Percentiles rank a stretch among this genome's conserved stretches.
These are phyloP conservation scores for Exsudoporus frostii DNA, from an alignment of 768 basidiomycete genomes.

Conservation along the genomic window DNA sequence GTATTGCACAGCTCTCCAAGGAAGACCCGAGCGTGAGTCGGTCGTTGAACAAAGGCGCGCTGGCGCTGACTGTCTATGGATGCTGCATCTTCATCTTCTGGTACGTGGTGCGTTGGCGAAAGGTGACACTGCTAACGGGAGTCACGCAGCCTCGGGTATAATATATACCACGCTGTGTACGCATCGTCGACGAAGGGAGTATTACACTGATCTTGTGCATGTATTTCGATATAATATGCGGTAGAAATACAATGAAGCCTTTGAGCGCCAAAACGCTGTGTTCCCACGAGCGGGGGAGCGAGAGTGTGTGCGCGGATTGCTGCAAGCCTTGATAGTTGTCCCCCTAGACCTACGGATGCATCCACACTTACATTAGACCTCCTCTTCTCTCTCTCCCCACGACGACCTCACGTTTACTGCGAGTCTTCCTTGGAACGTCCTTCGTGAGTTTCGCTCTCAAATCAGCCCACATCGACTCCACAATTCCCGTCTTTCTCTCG, in stretches of 20 bases:
- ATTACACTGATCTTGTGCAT: background rate
- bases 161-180: constrained; percentile 64
- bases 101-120: constrained; percentile 45
- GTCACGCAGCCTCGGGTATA: constrained; percentile 63
- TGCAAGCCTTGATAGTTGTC: constrained; percentile 6
- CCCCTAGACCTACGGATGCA: constrained; percentile 35
- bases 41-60: constrained; percentile 54
- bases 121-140: constrained; percentile 3
- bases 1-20: constrained; percentile 56
- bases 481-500: background rate
- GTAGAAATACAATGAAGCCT: background rate
- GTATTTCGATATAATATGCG: background rate
- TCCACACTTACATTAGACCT: constrained; percentile 22
- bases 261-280: background rate
- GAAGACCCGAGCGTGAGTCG: constrained; percentile 54
- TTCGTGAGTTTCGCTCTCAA: background rate
- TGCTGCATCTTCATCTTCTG: constrained; percentile 81
- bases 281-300: constrained; percentile 26
- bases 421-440: constrained; percentile 1
- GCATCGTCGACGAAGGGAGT: constrained; percentile 16
- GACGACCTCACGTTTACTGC: constrained; percentile 5
- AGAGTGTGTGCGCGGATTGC: background rate
- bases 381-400: constrained; percentile 3
- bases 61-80: constrained; percentile 75
- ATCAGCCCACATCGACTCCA: constrained; percentile 6